A percentile compares a stretch with the other conserved stretches of the same genome.
Conservation (phyloP, 805 yeast genomes). For the Myxozyma monticola region DNA sequence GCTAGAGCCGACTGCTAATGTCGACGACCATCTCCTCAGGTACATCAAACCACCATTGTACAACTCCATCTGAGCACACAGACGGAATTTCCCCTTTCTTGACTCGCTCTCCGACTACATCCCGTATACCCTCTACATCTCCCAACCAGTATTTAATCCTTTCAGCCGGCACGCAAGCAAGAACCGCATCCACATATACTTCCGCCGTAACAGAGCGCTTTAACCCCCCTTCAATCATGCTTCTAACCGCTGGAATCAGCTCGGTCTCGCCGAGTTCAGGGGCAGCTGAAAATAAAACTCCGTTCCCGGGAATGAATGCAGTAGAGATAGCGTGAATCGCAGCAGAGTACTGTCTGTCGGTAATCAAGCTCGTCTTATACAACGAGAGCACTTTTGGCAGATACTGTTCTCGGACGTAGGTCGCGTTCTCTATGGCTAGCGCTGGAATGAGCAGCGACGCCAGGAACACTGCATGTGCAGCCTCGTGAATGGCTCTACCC, state of each 20-base stretch:
- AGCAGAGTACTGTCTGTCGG: constrained; percentile 13
- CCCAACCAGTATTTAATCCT: constrained; percentile 13
- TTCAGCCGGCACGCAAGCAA: constrained; percentile 12
- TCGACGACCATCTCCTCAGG: too few relatives aligned
- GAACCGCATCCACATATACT: constrained; percentile 15
- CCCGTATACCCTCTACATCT: not conserved
- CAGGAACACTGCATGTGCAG: constrained; percentile 30
- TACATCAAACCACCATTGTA: constrained; percentile 28
- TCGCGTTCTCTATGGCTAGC: constrained; percentile 13
- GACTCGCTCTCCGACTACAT: constrained; percentile 8
- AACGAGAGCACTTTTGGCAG: constrained; percentile 5
- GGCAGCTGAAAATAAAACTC: constrained; percentile 14
- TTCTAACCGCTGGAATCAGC: constrained; percentile 7
- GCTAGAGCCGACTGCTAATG: too few relatives aligned
- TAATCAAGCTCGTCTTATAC: constrained; percentile 3
- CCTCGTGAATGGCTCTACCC: constrained; percentile 19
- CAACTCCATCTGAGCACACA: constrained; percentile 14
- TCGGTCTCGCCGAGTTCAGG: constrained; percentile 15
- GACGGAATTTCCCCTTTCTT: constrained; percentile 21
- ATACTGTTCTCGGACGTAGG: constrained; percentile 9
- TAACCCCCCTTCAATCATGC: not conserved
- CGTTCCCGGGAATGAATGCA: constrained; percentile 20
- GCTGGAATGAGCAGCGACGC: constrained; percentile 23
- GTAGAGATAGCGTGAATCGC: constrained; percentile 12
- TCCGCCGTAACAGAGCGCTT: not conserved